A percentile compares a stretch with the other conserved stretches of the same genome.
phyloP scores from a whole-genome alignment of 768 basidiomycete species.

The Dendrothele bispora region DNA sequence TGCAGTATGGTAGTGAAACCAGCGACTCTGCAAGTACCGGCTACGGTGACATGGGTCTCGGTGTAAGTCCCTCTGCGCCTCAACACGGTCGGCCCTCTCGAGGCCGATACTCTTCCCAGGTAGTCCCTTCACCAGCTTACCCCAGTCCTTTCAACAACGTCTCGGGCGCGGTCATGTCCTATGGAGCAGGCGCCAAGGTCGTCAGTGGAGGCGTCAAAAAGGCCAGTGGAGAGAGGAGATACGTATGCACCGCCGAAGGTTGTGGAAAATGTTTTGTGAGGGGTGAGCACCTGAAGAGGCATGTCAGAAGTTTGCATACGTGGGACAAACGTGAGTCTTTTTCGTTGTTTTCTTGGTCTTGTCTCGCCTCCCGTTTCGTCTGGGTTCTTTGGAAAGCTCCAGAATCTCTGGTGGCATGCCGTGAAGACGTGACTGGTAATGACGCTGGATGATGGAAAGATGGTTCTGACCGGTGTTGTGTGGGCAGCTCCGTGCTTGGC shows the following conservation, averaged over 20 bases:
- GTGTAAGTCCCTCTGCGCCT: not conserved
- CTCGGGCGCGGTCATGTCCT: not conserved
- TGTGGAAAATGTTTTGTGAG: slow-evolving; percentile 56
- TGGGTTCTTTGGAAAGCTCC: too few species aligned
- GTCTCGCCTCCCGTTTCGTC: not conserved
- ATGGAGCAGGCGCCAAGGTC: not conserved
- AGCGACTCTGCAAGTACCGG: not conserved
- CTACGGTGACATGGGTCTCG: not conserved
- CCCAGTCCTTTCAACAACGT: not conserved
- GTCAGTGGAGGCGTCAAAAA: slow-evolving; percentile 11
- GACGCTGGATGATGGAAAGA: too few species aligned
- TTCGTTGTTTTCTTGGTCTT: not conserved
- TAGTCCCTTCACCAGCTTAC: not conserved
- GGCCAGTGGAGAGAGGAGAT: slow-evolving; percentile 28
- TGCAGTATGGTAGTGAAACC: not conserved
- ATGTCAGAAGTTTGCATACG: slow-evolving; percentile 53
- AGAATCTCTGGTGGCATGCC: too few species aligned
- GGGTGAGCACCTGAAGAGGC: slow-evolving; percentile 58
- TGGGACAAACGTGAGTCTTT: slow-evolving; percentile 51
- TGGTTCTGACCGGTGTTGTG: too few species aligned
- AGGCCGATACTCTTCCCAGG: not conserved
- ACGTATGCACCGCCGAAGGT: slow-evolving; percentile 45
- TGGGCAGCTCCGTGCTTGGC: too few species aligned
- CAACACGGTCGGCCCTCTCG: not conserved
- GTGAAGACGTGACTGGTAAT: too few species aligned